phyloP scores from a whole-genome alignment of 345 rosid genomes.

The Dipteronia dyeriana region DNA sequence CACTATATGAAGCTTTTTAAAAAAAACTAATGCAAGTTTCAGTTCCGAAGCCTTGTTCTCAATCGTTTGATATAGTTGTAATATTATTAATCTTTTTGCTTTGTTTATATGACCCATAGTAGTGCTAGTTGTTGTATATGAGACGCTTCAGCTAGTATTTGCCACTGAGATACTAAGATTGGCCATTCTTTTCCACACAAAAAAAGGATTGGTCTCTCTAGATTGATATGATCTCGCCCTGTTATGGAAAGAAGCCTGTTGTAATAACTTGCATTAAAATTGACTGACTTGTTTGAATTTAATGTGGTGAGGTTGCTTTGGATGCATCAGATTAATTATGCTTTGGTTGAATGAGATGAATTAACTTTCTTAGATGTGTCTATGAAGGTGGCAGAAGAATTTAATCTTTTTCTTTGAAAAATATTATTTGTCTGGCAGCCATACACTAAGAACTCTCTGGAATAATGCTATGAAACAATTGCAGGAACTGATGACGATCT shows the following conservation, averaged over 20 bases:
- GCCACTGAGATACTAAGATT: no score
- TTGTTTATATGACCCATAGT: background rate
- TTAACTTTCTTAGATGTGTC: background rate
- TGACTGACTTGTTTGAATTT: background rate
- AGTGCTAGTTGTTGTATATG: background rate
- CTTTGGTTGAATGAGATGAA: background rate
- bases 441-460: background rate
- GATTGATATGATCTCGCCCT: background rate
- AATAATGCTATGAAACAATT: conserved; percentile 22
- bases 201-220: background rate
- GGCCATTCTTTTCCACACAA: background rate
- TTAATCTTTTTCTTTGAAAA: background rate
- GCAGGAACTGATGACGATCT: conserved; percentile 98
- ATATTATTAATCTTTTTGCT: background rate
- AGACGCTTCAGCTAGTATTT: background rate
- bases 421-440: background rate
- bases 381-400: conserved; percentile 6
- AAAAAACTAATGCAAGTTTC: background rate
- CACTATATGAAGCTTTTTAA: background rate
- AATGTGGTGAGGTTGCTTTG: background rate
- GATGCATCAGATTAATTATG: background rate
- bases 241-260: no score
- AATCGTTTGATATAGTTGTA: background rate
- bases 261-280: background rate
- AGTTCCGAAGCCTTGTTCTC: background rate